These are phyloP conservation scores for Lophiotrema nucula DNA, from an alignment of 495 filamentous ascomycete species.

Conservation along the genomic window DNA sequence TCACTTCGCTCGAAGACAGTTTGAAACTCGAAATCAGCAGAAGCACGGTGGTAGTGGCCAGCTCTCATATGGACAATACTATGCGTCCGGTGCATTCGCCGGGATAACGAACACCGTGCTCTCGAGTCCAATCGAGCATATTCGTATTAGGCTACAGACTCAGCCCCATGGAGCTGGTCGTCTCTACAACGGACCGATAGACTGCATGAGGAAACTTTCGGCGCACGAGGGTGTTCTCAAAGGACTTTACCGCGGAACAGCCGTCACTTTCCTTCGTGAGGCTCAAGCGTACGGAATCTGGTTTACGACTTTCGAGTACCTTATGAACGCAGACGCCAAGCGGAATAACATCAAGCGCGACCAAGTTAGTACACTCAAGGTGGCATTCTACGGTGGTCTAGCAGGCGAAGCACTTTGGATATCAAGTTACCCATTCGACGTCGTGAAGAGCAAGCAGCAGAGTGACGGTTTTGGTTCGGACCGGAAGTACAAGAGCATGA, in stretches of 20 bases:
- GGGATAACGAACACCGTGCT: slow-evolving; percentile 87
- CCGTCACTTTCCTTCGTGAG: slow-evolving; percentile 84
- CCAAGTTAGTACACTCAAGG: slow-evolving; percentile 76
- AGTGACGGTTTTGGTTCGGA: slow-evolving; percentile 76
- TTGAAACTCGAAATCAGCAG: slow-evolving; percentile 70
- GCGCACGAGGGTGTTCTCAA: slow-evolving; percentile 59
- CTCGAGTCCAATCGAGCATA: slow-evolving; percentile 92
- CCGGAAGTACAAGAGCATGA: slow-evolving; percentile 75
- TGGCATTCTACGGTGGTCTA: slow-evolving; percentile 88
- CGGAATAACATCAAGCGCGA: slow-evolving; percentile 71
- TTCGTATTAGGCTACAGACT: slow-evolving; percentile 95
- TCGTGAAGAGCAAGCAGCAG: slow-evolving; percentile 99
- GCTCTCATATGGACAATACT: slow-evolving; percentile 77
- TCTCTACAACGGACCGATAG: slow-evolving; percentile 80
- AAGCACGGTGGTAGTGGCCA: slow-evolving; percentile 34
- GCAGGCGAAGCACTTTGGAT: slow-evolving; percentile 95
- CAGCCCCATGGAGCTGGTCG: slow-evolving; percentile 81
- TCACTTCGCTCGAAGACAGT: slow-evolving; percentile 81
- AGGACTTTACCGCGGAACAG: slow-evolving; percentile 82
- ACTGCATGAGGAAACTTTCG: slow-evolving; percentile 84
- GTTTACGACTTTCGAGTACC: slow-evolving; percentile 92
- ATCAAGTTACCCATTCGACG: slow-evolving; percentile 89
- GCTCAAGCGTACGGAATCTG: slow-evolving; percentile 92
- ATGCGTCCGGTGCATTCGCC: slow-evolving; percentile 84
- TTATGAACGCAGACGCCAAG: slow-evolving; percentile 86